phyloP scores from a whole-genome alignment of 192 early-diverging fungal species.

The Phycomyces nitens region DNA sequence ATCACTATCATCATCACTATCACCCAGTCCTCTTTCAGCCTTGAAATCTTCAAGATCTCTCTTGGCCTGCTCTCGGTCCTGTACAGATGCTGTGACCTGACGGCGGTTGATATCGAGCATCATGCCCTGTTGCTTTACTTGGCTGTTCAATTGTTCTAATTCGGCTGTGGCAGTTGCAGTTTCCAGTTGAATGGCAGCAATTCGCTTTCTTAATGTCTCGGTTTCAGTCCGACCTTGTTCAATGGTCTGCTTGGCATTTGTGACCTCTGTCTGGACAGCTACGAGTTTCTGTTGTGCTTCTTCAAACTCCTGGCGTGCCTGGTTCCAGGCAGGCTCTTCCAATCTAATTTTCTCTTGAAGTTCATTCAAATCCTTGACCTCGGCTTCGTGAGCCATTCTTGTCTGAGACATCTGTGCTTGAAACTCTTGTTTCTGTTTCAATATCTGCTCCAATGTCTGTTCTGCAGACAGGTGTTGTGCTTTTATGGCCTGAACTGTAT shows the following conservation, averaged over 20 bases:
- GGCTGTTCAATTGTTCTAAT: slow-evolving; percentile 48
- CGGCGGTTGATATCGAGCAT: slow-evolving; percentile 64
- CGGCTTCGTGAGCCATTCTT: slow-evolving; percentile 55
- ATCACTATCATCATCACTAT: slow-evolving; percentile 46
- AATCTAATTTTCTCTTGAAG: slow-evolving; percentile 40
- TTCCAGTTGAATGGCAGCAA: slow-evolving; percentile 55
- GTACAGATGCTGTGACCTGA: slow-evolving; percentile 54
- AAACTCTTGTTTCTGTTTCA: slow-evolving; percentile 58
- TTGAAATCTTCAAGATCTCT: slow-evolving; percentile 45
- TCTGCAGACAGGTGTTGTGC: slow-evolving; percentile 53
- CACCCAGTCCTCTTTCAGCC: background rate
- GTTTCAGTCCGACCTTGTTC: slow-evolving; percentile 44
- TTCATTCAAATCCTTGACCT: slow-evolving; percentile 52
- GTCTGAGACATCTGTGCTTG: slow-evolving; percentile 52
- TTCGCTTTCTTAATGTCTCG: slow-evolving; percentile 42
- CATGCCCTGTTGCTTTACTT: slow-evolving; percentile 53
- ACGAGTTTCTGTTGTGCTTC: slow-evolving; percentile 48
- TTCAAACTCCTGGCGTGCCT: slow-evolving; percentile 42
- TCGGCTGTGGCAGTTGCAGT: slow-evolving; percentile 46
- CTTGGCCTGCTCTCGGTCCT: slow-evolving; percentile 59
- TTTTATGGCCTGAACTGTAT: slow-evolving; percentile 46
- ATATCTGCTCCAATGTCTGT: slow-evolving; percentile 52
- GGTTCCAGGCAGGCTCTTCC: slow-evolving; percentile 42
- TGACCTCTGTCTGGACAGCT: slow-evolving; percentile 39
- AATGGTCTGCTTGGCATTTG: slow-evolving; percentile 39